These are phyloP conservation scores for Pestalotiopsis sp. DNA, from an alignment of 2,329 filamentous ascomycete species.

Conservation along the genomic window DNA sequence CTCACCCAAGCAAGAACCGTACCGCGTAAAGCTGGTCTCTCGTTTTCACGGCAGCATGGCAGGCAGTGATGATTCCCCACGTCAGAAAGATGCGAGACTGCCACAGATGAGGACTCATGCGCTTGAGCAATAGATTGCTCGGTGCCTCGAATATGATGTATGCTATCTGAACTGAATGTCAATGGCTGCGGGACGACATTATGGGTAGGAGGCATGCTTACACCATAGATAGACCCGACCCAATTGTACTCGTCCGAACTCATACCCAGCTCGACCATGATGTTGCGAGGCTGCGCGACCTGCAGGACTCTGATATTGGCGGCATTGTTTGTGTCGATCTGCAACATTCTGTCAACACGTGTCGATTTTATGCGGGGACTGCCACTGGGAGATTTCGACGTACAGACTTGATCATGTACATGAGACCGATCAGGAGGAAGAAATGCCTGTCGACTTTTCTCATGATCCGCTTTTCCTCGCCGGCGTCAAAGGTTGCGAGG, in stretches of 20 bases:
- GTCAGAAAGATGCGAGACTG: slow-evolving; percentile 38
- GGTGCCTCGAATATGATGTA: slow-evolving; percentile 44
- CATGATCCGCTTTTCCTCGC: slow-evolving; percentile 41
- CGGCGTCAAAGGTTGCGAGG: slow-evolving; percentile 38
- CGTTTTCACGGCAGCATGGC: slow-evolving; percentile 40
- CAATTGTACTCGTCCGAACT: slow-evolving; percentile 42
- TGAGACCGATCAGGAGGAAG: slow-evolving; percentile 38
- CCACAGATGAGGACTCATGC: slow-evolving; percentile 36
- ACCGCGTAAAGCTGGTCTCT: slow-evolving; percentile 38
- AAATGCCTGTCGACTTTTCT: slow-evolving; percentile 41
- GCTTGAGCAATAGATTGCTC: slow-evolving; percentile 40
- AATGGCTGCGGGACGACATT: background rate
- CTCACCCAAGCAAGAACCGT: slow-evolving; percentile 41
- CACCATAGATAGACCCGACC: slow-evolving; percentile 41
- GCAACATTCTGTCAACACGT: background rate
- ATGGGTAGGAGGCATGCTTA: slow-evolving; percentile 20
- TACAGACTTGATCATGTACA: slow-evolving; percentile 45
- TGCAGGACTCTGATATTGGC: slow-evolving; percentile 44
- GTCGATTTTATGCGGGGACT: background rate
- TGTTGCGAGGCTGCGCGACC: slow-evolving; percentile 38
- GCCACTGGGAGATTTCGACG: background rate
- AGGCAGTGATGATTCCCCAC: slow-evolving; percentile 40
- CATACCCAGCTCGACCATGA: slow-evolving; percentile 41
- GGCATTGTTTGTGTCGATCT: slow-evolving; percentile 42
- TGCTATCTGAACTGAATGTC: slow-evolving; percentile 26